A percentile compares a stretch with the other conserved stretches of the same genome.
phyloP scores from a whole-genome alignment of 2,329 filamentous ascomycete genomes.

The Amylocarpus encephaloides region DNA sequence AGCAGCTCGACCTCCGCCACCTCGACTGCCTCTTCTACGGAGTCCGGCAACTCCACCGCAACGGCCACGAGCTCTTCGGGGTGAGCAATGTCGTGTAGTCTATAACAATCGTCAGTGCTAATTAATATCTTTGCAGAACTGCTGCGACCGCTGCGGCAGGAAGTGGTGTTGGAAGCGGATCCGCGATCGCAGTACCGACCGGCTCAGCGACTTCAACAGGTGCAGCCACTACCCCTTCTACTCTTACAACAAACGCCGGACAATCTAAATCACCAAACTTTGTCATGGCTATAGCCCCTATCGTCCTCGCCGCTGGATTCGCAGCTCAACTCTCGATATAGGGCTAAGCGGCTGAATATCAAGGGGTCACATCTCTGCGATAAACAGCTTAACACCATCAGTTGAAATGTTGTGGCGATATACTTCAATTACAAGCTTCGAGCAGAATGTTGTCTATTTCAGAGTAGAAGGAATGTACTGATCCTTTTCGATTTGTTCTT shows the following conservation, averaged over 20 bases:
- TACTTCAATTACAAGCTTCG: background rate
- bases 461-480: background rate
- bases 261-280: constrained; percentile 7
- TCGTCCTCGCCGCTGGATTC: constrained; percentile 10
- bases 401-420: background rate
- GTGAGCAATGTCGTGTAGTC: background rate
- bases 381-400: too few relatives aligned
- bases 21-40: constrained; percentile 9
- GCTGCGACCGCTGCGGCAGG: background rate
- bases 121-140: constrained; percentile 3
- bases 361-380: too few relatives aligned
- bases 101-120: background rate
- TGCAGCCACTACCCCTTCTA: constrained; percentile 13
- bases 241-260: constrained; percentile 5
- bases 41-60: constrained; percentile 8
- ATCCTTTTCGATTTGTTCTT: background rate
- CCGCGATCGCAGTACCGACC: background rate
- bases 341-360: background rate
- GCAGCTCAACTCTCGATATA: constrained; percentile 9
- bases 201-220: constrained; percentile 2
- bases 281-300: constrained; percentile 2
- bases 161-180: background rate
- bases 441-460: background rate
- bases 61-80: constrained; percentile 7
- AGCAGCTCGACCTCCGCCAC: background rate